A percentile compares a stretch with the other conserved stretches of the same genome.
Evolutionary conservation across 352 stramenopile genomes (phyloP).

Genomic region (Globisporangium sylvaticum): DNA sequence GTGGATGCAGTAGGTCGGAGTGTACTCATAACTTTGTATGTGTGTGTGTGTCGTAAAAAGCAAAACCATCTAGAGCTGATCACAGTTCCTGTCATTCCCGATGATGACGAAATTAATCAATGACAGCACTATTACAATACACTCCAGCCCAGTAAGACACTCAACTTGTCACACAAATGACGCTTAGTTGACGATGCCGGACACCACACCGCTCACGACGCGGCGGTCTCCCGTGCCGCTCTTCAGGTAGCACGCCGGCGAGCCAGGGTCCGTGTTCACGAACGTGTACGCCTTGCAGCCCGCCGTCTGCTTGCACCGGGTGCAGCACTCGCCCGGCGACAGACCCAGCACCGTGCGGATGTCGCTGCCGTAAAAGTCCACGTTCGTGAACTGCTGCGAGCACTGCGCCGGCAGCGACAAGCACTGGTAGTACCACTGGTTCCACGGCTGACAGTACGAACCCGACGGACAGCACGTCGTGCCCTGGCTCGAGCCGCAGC

Average conservation of each 20-base stretch:
- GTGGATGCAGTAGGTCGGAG: too few relatives aligned
- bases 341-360: slow-evolving; percentile 33
- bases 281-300: slow-evolving; percentile 54
- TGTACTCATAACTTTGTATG: too few relatives aligned
- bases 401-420: slow-evolving; percentile 33
- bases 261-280: slow-evolving; percentile 14
- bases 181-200: not conserved
- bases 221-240: not conserved
- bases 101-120: not conserved
- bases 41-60: too few relatives aligned
- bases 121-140: too few relatives aligned
- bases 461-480: slow-evolving; percentile 26
- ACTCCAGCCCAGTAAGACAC: too few relatives aligned
- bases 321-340: slow-evolving; percentile 32
- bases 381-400: slow-evolving; percentile 29
- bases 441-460: slow-evolving; percentile 41
- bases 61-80: too few relatives aligned
- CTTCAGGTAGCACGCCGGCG: slow-evolving; percentile 29
- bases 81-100: not conserved
- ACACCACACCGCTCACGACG: not conserved
- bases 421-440: slow-evolving; percentile 35
- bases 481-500: slow-evolving; percentile 4
- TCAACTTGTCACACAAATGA: too few relatives aligned
- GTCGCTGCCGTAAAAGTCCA: slow-evolving; percentile 48
- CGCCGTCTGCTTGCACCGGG: slow-evolving; percentile 29